Evolutionary conservation across 1,284 basidiomycete species (phyloP).

Genomic region (Caloboletus firmus): DNA sequence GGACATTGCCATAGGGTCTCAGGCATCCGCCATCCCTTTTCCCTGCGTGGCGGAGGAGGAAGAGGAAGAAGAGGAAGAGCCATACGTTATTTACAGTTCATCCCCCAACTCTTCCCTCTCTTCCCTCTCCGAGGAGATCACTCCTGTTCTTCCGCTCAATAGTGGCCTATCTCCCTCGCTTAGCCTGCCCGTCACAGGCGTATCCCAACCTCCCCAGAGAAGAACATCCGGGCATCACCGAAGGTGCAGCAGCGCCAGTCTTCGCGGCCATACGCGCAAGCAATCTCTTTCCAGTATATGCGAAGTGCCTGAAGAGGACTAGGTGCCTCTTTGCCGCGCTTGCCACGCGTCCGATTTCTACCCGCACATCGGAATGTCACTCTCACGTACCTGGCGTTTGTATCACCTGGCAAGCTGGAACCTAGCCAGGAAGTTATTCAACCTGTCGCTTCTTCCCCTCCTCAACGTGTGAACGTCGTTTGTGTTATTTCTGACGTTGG

Average conservation of each 20-base stretch:
- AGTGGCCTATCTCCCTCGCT: constrained; percentile 14
- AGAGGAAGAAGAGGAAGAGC: constrained; percentile 32
- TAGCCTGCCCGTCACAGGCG: constrained; percentile 4
- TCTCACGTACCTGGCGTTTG: not conserved
- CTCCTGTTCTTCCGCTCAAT: constrained; percentile 29
- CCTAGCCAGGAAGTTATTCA: constrained; percentile 14
- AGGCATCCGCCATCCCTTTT: constrained; percentile 29
- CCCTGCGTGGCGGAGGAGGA: constrained; percentile 31
- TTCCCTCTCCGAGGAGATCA: constrained; percentile 34
- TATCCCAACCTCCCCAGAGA: constrained; percentile 18
- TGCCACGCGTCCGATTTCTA: not conserved
- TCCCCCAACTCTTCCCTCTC: constrained; percentile 36
- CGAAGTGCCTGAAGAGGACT: constrained; percentile 37
- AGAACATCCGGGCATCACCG: constrained; percentile 30
- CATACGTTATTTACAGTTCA: constrained; percentile 37
- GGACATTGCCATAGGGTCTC: constrained; percentile 8
- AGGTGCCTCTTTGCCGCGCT: not conserved
- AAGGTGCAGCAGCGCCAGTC: constrained; percentile 36
- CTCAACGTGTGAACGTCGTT: constrained; percentile 23
- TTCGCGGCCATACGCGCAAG: constrained; percentile 32
- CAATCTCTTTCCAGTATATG: constrained; percentile 36
- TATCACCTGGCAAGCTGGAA: constrained; percentile 27
- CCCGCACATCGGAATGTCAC: not conserved
- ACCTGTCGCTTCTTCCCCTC: constrained; percentile 14
- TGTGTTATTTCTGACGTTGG: constrained; percentile 10